phyloP scores from a whole-genome alignment of 2,329 filamentous ascomycete genomes.

The Penicillium psychrosexuale region DNA sequence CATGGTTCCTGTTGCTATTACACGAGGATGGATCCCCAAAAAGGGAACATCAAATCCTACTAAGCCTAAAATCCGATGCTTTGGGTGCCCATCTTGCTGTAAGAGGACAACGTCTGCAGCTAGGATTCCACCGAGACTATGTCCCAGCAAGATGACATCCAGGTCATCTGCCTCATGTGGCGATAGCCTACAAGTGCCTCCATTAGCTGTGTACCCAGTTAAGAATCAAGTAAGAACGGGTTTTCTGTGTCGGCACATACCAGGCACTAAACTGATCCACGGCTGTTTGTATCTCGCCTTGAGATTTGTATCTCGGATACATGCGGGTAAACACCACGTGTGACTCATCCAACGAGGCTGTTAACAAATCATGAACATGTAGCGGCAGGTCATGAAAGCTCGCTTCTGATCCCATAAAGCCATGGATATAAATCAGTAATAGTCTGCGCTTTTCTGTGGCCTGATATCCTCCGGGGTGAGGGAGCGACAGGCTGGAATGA shows the following conservation, averaged over 20 bases:
- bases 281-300: slow-evolving; percentile 57
- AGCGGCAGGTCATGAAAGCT: slow-evolving; percentile 86
- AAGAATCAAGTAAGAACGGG: background rate
- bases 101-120: slow-evolving; percentile 74
- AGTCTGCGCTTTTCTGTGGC: slow-evolving; percentile 49
- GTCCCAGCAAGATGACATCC: slow-evolving; percentile 78
- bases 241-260: slow-evolving; percentile 37
- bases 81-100: slow-evolving; percentile 29
- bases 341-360: slow-evolving; percentile 63
- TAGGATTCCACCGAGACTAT: slow-evolving; percentile 85
- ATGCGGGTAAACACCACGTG: slow-evolving; percentile 81
- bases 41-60: slow-evolving; percentile 84
- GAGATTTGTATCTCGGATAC: slow-evolving; percentile 44
- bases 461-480: slow-evolving; percentile 2
- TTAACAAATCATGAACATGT: slow-evolving; percentile 75
- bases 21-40: slow-evolving; percentile 82
- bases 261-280: slow-evolving; percentile 80
- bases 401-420: slow-evolving; percentile 83
- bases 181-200: slow-evolving; percentile 53
- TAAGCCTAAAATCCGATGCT: slow-evolving; percentile 74
- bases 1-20: slow-evolving; percentile 75
- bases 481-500: slow-evolving; percentile 15
- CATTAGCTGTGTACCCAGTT: background rate
- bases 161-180: slow-evolving; percentile 72
- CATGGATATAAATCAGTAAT: slow-evolving; percentile 80